phyloP scores from a whole-genome alignment of 75 land plant genomes.

The Sequoiadendron giganteum region DNA sequence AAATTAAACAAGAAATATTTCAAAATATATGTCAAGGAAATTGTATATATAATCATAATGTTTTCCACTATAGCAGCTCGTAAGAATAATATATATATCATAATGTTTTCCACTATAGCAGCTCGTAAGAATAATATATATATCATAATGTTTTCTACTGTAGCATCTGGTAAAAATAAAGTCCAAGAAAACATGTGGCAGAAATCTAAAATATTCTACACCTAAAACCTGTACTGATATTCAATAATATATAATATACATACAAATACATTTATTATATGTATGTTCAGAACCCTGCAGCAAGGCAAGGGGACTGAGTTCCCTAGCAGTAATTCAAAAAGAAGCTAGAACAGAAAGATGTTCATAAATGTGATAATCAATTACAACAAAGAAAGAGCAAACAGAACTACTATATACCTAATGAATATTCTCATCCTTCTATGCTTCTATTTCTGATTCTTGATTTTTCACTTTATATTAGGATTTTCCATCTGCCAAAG shows the following conservation, averaged over 20 bases:
- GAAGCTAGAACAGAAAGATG: no score
- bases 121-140: background rate
- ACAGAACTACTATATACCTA: background rate
- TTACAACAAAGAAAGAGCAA: background rate
- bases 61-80: background rate
- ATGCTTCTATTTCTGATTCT: background rate
- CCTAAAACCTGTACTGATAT: background rate
- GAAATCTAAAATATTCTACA: background rate
- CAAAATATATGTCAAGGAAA: background rate
- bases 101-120: background rate
- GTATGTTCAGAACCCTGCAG: no score
- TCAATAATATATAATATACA: background rate
- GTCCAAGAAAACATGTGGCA: constrained; percentile 1
- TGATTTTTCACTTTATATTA: background rate
- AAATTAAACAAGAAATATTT: background rate
- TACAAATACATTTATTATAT: background rate
- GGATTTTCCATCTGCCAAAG: constrained; percentile 1
- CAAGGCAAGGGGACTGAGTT: no score
- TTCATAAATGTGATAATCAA: no score
- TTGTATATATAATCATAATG: background rate
- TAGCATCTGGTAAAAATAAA: background rate
- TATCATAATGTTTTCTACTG: background rate
- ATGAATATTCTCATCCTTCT: background rate
- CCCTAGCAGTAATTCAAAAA: no score
- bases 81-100: background rate